Evolutionary conservation across 305 asterid species (phyloP), one percentile per base, ranked within the genome.

Genomic region (Fraxinus nigra): DNA sequence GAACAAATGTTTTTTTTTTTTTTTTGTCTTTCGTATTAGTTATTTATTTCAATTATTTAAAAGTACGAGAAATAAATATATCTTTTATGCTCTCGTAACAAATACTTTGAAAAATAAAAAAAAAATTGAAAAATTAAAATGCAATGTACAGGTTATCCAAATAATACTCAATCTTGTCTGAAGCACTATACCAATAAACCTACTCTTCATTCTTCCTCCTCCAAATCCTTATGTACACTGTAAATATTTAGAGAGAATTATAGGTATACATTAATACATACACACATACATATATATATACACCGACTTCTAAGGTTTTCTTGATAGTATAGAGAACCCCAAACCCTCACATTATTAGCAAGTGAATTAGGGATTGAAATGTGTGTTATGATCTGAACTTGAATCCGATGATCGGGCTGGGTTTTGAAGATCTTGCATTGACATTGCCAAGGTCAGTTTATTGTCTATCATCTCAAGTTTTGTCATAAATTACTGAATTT

Each of bases 321-420:
- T 54, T 54, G 65, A 5, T n/a, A 54, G 10, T n/a, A 54, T 5
- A n/a, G 59, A 14, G 4, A 5, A 54, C 26, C 8, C 65, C 70
- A 61, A 61, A 22, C 33, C 70, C 32, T 61, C 70, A 61, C 4
- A 22, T 61, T 22, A 61, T 61, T 61, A 9, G 26, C 70, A 61
- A 61, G 70, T 2, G 16, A 61, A 61, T 2, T 22, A 61, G 33
- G 33, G 70, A 61, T 22, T 61, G 33, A 22, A 61, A 61, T 61
- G 70, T 22, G 32, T 22, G 33, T 22, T 61, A 22, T 61, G 16
- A 24, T 61, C 70, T 61, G 32, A 61, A 61, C 70, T 22, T 61
- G 70, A 87, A 85, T 85, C 84, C 63, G 76, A 84, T 87, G 93
- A 92, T 92, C 91, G 90, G 59, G 59, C 7, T 14, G 59, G 2